phyloP scores from a whole-genome alignment of 345 rosid species.

The Nasturtium officinale region DNA sequence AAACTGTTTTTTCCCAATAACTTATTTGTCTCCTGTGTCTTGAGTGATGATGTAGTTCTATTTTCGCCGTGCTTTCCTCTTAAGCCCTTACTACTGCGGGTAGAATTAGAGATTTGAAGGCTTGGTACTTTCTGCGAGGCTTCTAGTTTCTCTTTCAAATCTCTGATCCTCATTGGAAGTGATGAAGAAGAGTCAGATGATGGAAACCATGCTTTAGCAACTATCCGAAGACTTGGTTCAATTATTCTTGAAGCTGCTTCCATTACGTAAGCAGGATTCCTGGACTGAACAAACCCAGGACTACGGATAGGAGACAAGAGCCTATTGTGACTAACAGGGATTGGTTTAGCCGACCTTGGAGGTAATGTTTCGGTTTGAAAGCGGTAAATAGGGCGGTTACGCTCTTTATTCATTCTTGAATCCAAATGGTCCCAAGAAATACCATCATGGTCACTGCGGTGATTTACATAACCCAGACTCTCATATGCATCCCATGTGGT shows the following conservation, averaged over 20 bases:
- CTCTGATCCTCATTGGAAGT: slow-evolving; percentile 58
- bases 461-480: slow-evolving; percentile 42
- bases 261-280: slow-evolving; percentile 61
- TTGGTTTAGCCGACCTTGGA: slow-evolving; percentile 75
- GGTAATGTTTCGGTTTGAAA: slow-evolving; percentile 83
- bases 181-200: slow-evolving; percentile 56
- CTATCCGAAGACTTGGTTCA: slow-evolving; percentile 57
- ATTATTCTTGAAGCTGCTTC: slow-evolving; percentile 87
- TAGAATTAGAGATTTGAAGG: slow-evolving; percentile 43
- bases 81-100: slow-evolving; percentile 11
- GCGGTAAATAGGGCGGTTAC: slow-evolving; percentile 62
- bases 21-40: slow-evolving; percentile 30
- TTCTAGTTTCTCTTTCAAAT: slow-evolving; percentile 81
- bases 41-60: slow-evolving; percentile 15
- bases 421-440: slow-evolving; percentile 42
- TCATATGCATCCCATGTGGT: slow-evolving; percentile 51
- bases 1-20: slow-evolving; percentile 41
- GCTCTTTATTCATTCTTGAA: slow-evolving; percentile 35
- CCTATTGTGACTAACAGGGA: slow-evolving; percentile 65
- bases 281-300: slow-evolving; percentile 58
- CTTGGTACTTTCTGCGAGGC: slow-evolving; percentile 51
- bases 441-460: slow-evolving; percentile 37
- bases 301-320: slow-evolving; percentile 50
- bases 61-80: slow-evolving; percentile 31
- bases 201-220: slow-evolving; percentile 43